Evolutionary conservation across 2,329 filamentous ascomycete genomes (phyloP).

Genomic region (Sporothrix euskadiensis): DNA sequence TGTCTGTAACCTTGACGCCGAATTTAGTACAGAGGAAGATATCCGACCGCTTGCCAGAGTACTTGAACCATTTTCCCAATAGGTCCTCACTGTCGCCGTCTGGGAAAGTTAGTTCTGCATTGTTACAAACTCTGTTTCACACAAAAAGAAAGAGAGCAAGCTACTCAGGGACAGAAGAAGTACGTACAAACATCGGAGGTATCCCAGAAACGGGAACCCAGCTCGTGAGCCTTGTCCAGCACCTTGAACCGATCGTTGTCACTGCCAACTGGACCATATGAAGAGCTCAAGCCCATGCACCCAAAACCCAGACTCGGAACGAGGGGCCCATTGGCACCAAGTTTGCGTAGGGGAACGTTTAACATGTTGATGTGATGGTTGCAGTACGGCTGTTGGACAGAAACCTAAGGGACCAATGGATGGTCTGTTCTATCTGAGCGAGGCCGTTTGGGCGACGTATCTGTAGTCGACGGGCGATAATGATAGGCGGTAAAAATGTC

Average conservation of each 20-base stretch:
- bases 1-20: constrained; percentile 32
- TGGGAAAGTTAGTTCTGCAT: neutral
- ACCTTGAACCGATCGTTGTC: constrained; percentile 45
- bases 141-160: neutral
- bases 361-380: neutral
- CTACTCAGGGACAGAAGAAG: neutral
- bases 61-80: constrained; percentile 22
- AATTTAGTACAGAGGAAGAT: constrained; percentile 26
- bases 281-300: constrained; percentile 42
- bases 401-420: neutral
- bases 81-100: constrained; percentile 24
- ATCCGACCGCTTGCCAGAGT: constrained; percentile 16
- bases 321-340: constrained; percentile 50
- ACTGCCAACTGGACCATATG: constrained; percentile 29
- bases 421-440: neutral
- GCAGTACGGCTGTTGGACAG: neutral
- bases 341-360: constrained; percentile 41
- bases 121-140: neutral
- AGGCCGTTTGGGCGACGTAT: too few relatives aligned
- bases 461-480: too few relatives aligned
- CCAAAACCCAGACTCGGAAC: constrained; percentile 49
- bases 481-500: too few relatives aligned
- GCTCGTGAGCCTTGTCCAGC: constrained; percentile 45
- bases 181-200: constrained; percentile 42
- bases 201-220: constrained; percentile 48